Conservation (phyloP, 139 green algal genomes). For the Haematococcus lacustris region DNA sequence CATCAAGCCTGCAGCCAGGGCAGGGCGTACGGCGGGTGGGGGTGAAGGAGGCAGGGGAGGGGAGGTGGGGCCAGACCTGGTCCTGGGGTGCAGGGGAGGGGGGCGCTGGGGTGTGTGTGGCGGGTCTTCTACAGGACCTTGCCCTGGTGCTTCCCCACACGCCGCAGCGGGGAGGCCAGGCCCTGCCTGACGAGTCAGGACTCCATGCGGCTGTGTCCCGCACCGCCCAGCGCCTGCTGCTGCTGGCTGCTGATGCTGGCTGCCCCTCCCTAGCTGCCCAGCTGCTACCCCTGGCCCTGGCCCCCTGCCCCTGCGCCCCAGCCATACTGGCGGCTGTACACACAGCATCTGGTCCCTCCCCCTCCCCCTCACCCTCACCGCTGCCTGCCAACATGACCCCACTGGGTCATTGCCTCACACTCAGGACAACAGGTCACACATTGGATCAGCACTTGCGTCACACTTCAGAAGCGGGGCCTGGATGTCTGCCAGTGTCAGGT, state of each 20-base stretch:
- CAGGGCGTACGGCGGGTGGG: too few relatives aligned
- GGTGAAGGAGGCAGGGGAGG: too few relatives aligned
- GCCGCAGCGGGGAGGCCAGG: neutral
- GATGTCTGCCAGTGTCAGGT: neutral
- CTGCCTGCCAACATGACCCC: too few relatives aligned
- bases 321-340: constrained; percentile 35
- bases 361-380: neutral
- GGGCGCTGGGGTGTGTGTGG: too few relatives aligned
- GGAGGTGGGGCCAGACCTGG: too few relatives aligned
- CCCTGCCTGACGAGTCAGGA: neutral
- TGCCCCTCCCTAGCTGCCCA: constrained; percentile 29
- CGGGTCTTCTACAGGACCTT: too few relatives aligned
- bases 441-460: neutral
- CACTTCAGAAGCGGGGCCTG: neutral
- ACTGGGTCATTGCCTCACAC: too few relatives aligned
- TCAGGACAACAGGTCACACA: too few relatives aligned
- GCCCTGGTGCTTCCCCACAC: constrained; percentile 43
- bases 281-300: constrained; percentile 36
- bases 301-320: constrained; percentile 22
- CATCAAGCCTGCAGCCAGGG: too few relatives aligned
- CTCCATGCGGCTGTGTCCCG: constrained; percentile 7
- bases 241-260: constrained; percentile 49
- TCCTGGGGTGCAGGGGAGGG: too few relatives aligned
- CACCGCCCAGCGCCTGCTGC: constrained; percentile 39
- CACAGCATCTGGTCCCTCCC: constrained; percentile 10